Conservation (phyloP, 495 filamentous ascomycete genomes). For the Hypoxylon fuscum region DNA sequence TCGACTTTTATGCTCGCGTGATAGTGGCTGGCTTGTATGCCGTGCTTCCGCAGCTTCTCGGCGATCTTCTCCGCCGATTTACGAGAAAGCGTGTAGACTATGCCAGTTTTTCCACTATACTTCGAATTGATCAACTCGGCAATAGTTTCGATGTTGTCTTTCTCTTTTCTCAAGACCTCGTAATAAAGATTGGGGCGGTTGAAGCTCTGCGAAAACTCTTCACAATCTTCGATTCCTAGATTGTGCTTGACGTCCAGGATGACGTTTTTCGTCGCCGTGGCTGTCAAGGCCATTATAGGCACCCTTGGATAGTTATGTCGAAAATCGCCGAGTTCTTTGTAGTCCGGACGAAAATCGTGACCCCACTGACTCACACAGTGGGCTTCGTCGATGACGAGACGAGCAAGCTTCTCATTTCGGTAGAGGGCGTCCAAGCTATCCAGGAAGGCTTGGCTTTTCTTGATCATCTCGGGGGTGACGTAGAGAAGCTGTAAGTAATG, state of each 20-base stretch:
- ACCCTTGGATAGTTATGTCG: slow-evolving; percentile 74
- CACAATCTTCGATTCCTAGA: slow-evolving; percentile 78
- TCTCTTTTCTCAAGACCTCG: slow-evolving; percentile 70
- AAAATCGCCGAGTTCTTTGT: slow-evolving; percentile 82
- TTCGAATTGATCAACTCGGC: slow-evolving; percentile 72
- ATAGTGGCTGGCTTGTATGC: slow-evolving; percentile 82
- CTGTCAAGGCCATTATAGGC: slow-evolving; percentile 92
- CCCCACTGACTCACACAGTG: slow-evolving; percentile 99
- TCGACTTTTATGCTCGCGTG: slow-evolving; percentile 78
- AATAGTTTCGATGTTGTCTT: slow-evolving; percentile 69
- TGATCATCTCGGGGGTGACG: slow-evolving; percentile 96
- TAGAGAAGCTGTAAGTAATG: slow-evolving; percentile 84
- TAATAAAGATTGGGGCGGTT: slow-evolving; percentile 93
- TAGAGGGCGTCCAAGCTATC: slow-evolving; percentile 70
- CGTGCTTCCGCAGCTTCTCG: slow-evolving; percentile 64
- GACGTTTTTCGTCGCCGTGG: slow-evolving; percentile 93
- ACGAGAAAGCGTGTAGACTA: slow-evolving; percentile 92
- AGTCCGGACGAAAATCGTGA: slow-evolving; percentile 97
- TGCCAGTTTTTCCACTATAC: slow-evolving; percentile 80
- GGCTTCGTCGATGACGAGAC: slow-evolving; percentile 96
- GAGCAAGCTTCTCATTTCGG: slow-evolving; percentile 72
- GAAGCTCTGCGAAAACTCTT: slow-evolving; percentile 87
- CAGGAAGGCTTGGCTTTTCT: slow-evolving; percentile 72
- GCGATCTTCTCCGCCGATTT: slow-evolving; percentile 84
- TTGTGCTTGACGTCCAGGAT: slow-evolving; percentile 89